Evolutionary conservation across 129 eudicot genomes (phyloP).

Genomic region (Centaurea solstitialis): DNA sequence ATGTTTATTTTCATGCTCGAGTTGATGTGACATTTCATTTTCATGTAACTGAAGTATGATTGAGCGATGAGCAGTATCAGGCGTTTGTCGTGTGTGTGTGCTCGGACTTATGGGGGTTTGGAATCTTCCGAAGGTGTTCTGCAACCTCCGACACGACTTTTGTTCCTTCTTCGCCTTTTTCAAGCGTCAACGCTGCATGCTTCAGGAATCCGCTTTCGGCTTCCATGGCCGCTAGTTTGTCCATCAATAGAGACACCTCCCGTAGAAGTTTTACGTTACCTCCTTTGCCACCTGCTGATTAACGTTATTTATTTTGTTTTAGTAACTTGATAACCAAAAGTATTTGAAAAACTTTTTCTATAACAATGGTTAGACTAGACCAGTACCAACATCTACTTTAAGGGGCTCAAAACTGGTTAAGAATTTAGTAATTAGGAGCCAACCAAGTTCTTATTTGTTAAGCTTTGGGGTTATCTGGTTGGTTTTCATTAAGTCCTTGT

Average conservation of each 20-base stretch:
- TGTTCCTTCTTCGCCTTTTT: constrained; percentile 74
- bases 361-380: neutral
- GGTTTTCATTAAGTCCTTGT: no score
- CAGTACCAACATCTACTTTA: neutral
- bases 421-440: neutral
- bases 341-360: neutral
- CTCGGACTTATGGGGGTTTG: constrained; percentile 23
- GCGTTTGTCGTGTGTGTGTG: constrained; percentile 19
- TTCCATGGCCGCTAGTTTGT: constrained; percentile 77
- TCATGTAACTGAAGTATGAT: neutral
- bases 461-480: neutral
- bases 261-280: constrained; percentile 44
- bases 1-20: neutral
- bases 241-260: constrained; percentile 64
- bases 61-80: constrained; percentile 1
- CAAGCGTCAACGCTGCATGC: constrained; percentile 73
- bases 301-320: neutral
- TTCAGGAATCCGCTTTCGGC: constrained; percentile 83
- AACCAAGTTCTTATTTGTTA: neutral
- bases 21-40: neutral
- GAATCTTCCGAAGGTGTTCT: constrained; percentile 68
- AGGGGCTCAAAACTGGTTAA: no score
- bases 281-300: constrained; percentile 29
- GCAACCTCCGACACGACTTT: constrained; percentile 82
- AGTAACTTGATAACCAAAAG: neutral